Percentiles rank a stretch among this genome's conserved stretches.
Evolutionary conservation across 768 basidiomycete genomes (phyloP).

Genomic region (Suillus spraguei): DNA sequence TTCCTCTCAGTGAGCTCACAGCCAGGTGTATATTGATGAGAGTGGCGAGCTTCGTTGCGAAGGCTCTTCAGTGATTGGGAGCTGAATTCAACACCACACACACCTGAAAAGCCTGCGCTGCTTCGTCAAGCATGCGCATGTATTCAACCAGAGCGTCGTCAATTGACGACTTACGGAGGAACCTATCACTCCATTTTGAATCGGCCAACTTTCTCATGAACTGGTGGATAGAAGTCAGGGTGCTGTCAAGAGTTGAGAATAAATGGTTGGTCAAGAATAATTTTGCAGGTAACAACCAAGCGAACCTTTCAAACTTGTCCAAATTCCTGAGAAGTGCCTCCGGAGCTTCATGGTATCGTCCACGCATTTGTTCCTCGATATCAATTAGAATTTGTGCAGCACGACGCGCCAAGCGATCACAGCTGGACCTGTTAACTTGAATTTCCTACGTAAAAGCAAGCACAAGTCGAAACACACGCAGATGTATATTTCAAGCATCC

Average conservation of each 20-base stretch:
- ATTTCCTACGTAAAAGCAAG: slow-evolving; percentile 22
- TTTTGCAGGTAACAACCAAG: background rate
- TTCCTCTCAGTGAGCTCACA: slow-evolving; percentile 26
- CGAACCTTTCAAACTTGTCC: slow-evolving; percentile 43
- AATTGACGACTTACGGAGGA: slow-evolving; percentile 42
- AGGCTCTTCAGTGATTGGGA: background rate
- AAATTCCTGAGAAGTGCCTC: slow-evolving; percentile 41
- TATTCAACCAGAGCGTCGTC: slow-evolving; percentile 41
- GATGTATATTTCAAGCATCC: background rate
- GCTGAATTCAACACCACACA: background rate
- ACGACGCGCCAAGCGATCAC: slow-evolving; percentile 41
- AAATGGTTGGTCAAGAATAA: background rate
- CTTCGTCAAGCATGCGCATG: slow-evolving; percentile 41
- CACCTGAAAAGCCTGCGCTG: slow-evolving; percentile 51
- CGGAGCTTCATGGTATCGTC: slow-evolving; percentile 46
- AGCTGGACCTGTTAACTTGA: slow-evolving; percentile 41
- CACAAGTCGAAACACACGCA: slow-evolving; percentile 14
- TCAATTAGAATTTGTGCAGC: slow-evolving; percentile 45
- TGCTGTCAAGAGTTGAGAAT: slow-evolving; percentile 29
- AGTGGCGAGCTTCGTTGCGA: slow-evolving; percentile 40
- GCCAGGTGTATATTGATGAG: slow-evolving; percentile 50
- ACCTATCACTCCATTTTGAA: slow-evolving; percentile 43
- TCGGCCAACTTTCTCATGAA: slow-evolving; percentile 43
- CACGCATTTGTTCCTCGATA: slow-evolving; percentile 47
- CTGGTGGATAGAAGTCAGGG: slow-evolving; percentile 38